Evolutionary conservation across 208 protist genomes (phyloP), one percentile per base, ranked within the genome.

Genomic region (Leptomonas pyrrhocoris): DNA sequence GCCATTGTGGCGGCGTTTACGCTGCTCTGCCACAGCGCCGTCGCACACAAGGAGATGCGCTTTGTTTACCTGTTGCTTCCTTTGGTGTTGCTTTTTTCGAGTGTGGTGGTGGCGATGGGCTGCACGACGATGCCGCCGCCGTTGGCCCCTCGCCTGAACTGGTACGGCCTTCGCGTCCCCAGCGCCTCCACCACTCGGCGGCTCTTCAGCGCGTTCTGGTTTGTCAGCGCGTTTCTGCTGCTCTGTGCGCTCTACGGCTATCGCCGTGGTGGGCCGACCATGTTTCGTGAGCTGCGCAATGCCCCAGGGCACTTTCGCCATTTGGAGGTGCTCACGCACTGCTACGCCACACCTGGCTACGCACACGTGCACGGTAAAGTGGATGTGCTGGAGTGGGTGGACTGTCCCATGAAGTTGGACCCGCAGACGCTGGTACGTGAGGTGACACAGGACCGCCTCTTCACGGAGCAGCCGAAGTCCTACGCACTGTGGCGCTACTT

Each of bases 1-100:
- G 23, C 23, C 8, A 43, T 71, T 42, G 65, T 77, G 6, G 5
- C 27, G 19, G 27, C 18, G 0, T 2, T 67, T 21, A 43, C 64
- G 36, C 23, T 98, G 11, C 2, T 66, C 0, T 54, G 83, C n/a
- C 90, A 98, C 71, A 97, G 88, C 55, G 56, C 88, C 11, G 73
- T 98, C 25, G 66, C 59, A 0, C 97, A 98, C 83, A 98, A 98
- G 68, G 97, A 98, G 69, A 96, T 97, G 73, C 88, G 97, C 53
- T 97, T 97, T 73, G 43, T 96, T 19, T 89, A 86, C 56, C 60
- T 81, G 6, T 64, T 93, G 18, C 51, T 94, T 0, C 80, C 88
- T 27, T 15, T 93, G 7, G 27, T 55, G 28, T 53, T 94, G 30
- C 28, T 96, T 8, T 53, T 93, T 13, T 66, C 62, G 6, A 83